phyloP scores from a whole-genome alignment of 345 rosid species.

The Populus nigra region DNA sequence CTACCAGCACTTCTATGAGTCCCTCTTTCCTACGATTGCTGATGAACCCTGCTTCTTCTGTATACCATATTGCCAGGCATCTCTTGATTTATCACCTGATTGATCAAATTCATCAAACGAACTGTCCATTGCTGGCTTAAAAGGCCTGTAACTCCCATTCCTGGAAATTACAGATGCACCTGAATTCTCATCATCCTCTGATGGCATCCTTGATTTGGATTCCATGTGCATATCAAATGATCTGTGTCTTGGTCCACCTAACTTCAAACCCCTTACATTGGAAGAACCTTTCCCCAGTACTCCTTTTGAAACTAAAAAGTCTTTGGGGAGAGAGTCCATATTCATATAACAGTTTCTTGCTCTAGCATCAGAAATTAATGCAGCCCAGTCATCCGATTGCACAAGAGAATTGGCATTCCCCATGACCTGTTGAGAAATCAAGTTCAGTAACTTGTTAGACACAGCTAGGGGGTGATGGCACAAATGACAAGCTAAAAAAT shows the following conservation, averaged over 20 bases:
- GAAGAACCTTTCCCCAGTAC: slow-evolving; percentile 54
- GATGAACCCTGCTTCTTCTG: slow-evolving; percentile 37
- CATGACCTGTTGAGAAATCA: slow-evolving; percentile 65
- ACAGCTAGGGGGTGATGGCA: too few relatives aligned
- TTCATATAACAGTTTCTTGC: slow-evolving; percentile 87
- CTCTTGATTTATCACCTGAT: slow-evolving; percentile 59
- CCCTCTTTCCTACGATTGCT: slow-evolving; percentile 50
- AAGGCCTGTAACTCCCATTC: slow-evolving; percentile 54
- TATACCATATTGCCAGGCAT: slow-evolving; percentile 77
- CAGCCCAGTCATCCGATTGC: slow-evolving; percentile 94
- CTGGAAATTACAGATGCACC: slow-evolving; percentile 43
- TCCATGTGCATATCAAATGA: slow-evolving; percentile 57
- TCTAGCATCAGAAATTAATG: slow-evolving; percentile 79
- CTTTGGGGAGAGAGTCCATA: slow-evolving; percentile 83
- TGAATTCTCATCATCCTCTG: slow-evolving; percentile 74
- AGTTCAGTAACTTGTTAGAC: background rate
- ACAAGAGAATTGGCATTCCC: slow-evolving; percentile 86
- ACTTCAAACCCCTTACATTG: slow-evolving; percentile 60
- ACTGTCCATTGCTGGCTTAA: slow-evolving; percentile 46
- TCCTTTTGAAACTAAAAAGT: slow-evolving; percentile 55
- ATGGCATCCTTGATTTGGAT: slow-evolving; percentile 63
- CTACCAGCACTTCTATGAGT: slow-evolving; percentile 24
- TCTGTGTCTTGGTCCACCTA: slow-evolving; percentile 72
- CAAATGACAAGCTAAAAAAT: background rate
- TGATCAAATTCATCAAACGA: slow-evolving; percentile 61